phyloP scores from a whole-genome alignment of 805 yeast species.

The Kuraishia piskuri region DNA sequence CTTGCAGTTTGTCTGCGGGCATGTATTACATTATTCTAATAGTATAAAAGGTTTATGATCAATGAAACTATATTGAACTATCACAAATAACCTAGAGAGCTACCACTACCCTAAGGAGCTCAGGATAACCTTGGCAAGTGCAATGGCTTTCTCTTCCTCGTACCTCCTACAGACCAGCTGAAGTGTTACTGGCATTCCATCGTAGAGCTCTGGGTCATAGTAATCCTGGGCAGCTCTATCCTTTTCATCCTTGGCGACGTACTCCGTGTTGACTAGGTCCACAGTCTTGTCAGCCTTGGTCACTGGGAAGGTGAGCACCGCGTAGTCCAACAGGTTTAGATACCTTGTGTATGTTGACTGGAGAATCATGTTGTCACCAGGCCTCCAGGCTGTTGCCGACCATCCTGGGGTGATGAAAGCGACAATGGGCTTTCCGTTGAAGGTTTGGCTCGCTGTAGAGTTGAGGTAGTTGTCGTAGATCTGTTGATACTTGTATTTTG shows the following conservation, averaged over 20 bases:
- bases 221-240: constrained; percentile 25
- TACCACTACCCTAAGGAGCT: constrained; percentile 15
- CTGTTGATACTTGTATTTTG: constrained; percentile 46
- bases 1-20: too few species aligned
- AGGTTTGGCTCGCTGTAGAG: constrained; percentile 39
- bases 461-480: constrained; percentile 36
- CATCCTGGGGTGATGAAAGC: constrained; percentile 55
- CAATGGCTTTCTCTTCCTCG: constrained; percentile 50
- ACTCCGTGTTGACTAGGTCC: constrained; percentile 11
- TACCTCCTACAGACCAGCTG: constrained; percentile 48
- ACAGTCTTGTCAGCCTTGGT: constrained; percentile 31
- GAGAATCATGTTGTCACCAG: constrained; percentile 45
- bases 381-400: constrained; percentile 45
- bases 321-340: constrained; percentile 61
- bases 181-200: constrained; percentile 46
- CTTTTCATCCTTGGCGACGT: constrained; percentile 18
- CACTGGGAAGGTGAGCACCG: constrained; percentile 52
- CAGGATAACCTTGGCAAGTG: constrained; percentile 21
- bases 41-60: not conserved
- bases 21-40: too few species aligned
- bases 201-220: constrained; percentile 37
- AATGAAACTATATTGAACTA: too few species aligned
- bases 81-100: too few species aligned
- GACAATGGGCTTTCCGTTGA: constrained; percentile 49
- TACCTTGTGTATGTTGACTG: constrained; percentile 71